These are phyloP conservation scores for Pestalotiopsis sp. DNA, from an alignment of 2,329 filamentous ascomycete genomes.

Conservation along the genomic window DNA sequence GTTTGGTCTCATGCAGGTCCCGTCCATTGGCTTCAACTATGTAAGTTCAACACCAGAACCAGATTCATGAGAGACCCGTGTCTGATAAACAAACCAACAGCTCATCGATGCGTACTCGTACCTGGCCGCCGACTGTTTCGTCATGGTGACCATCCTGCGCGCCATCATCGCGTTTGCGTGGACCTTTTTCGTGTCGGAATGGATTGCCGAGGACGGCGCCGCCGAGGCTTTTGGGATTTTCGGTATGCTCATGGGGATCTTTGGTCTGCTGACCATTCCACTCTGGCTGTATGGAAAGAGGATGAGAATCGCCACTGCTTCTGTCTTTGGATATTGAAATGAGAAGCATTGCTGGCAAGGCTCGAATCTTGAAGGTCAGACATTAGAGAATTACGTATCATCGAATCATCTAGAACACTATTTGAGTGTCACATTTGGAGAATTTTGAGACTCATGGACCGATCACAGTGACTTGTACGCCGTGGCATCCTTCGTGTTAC, in stretches of 20 bases:
- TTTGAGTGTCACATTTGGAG: too few species aligned
- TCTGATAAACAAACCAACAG: constrained; percentile 26
- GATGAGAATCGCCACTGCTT: constrained; percentile 36
- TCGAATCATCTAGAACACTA: too few species aligned
- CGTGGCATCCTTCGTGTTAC: too few species aligned
- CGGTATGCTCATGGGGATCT: constrained; percentile 52
- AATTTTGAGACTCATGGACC: too few species aligned
- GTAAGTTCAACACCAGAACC: constrained; percentile 26
- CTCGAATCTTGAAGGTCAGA: neutral
- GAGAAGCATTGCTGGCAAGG: neutral
- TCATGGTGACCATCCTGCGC: constrained; percentile 51
- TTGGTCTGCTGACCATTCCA: constrained; percentile 40
- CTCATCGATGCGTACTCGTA: constrained; percentile 52
- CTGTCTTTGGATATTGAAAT: neutral
- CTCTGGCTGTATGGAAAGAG: constrained; percentile 38
- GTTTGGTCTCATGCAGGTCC: constrained; percentile 41
- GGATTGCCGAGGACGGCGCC: constrained; percentile 44
- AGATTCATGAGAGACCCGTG: neutral
- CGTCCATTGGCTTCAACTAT: constrained; percentile 41
- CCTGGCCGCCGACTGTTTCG: constrained; percentile 54
- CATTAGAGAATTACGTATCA: too few species aligned
- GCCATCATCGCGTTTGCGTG: constrained; percentile 54
- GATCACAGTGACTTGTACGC: too few species aligned
- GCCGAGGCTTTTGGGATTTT: constrained; percentile 56
- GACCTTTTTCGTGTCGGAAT: constrained; percentile 55